A percentile compares a stretch with the other conserved stretches of the same genome.
Evolutionary conservation across 352 stramenopile genomes (phyloP).

Genomic region (Globisporangium orthogonon): DNA sequence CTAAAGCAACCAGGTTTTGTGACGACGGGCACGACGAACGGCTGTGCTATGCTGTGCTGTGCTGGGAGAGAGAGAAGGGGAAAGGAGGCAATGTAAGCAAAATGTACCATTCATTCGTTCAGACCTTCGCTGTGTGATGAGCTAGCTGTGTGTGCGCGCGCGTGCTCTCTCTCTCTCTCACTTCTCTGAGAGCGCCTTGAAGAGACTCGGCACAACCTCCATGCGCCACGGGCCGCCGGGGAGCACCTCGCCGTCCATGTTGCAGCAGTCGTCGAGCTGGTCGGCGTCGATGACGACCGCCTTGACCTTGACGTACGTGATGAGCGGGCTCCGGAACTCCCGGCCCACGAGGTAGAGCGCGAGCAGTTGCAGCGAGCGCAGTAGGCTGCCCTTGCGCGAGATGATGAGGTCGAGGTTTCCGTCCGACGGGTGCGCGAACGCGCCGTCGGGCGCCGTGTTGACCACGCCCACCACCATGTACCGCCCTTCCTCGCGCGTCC

Average conservation of each 20-base stretch:
- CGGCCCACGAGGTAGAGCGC: slow-evolving; percentile 46
- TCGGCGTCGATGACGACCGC: slow-evolving; percentile 65
- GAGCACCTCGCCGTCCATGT: slow-evolving; percentile 75
- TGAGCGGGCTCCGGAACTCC: slow-evolving; percentile 51
- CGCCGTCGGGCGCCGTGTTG: slow-evolving; percentile 76
- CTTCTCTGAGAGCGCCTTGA: slow-evolving; percentile 75
- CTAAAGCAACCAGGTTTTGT: no score
- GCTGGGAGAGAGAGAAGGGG: no score
- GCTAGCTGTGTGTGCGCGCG: no score
- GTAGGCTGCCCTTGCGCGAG: slow-evolving; percentile 38
- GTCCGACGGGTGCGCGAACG: slow-evolving; percentile 72
- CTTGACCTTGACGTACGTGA: slow-evolving; percentile 77
- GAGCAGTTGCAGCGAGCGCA: slow-evolving; percentile 35
- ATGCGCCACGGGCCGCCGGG: slow-evolving; percentile 57
- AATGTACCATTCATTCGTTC: slow-evolving; percentile 6
- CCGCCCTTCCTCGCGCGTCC: slow-evolving; percentile 39
- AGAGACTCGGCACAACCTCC: slow-evolving; percentile 61
- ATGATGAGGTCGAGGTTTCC: slow-evolving; percentile 78
- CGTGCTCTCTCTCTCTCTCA: slow-evolving; percentile 8
- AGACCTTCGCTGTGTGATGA: no score
- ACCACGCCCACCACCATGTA: slow-evolving; percentile 54
- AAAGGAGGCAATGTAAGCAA: slow-evolving; percentile 5
- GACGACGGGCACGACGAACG: no score
- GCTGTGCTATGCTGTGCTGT: no score
- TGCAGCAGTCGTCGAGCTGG: slow-evolving; percentile 43